Base-by-base conservation (phyloP, 2,329 filamentous ascomycete genomes). In the Diaporthe nobilis region DNA sequence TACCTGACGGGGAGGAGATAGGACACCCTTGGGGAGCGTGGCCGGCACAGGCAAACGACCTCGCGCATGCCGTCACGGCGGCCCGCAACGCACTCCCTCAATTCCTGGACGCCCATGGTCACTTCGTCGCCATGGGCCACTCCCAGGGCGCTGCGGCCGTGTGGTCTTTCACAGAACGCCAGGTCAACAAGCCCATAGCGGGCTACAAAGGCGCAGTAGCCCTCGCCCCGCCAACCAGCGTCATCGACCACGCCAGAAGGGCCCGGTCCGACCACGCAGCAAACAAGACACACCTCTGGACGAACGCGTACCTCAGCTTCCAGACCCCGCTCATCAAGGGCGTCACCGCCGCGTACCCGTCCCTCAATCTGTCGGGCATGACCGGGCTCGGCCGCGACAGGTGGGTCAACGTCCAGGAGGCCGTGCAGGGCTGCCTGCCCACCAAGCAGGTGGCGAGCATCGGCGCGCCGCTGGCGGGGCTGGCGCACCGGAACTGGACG, bases 91-190 rank as follows among this genome's bases (percentile, higher is more conserved):
- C 65, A 2, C 55, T 70, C 7, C 65, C 65, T 2, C 47, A 55
- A 15, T 28, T 4, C 4, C 47, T 70, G 3, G 47, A 37, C 25
- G n/a, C 28, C 12, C 4, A 53, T 10, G 51, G 47, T 0, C 65
- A 47, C 28, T 70, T 70, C 51, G 84, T 88, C 17, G 81, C 83
- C 10, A 39, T 75, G 34, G 77, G 77, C 8, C 77, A 78, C 17
- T 61, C 44, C 57, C 77, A 89, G 78, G 88, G 87, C 37, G 87
- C 85, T 9, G 83, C 82, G 1, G 84, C 82, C 1, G 84, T 85
- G 0, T 89, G 87, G 87, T 80, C 80, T 4, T 75, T 81, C 58
- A 82, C 84, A 12, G 79, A 85, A 63, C 77, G 81, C 31, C 83
- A 85, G 73, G 81, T 81, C 22, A 70, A 76, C 34, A 76, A 77